A percentile compares a stretch with the other conserved stretches of the same genome.
Evolutionary conservation across 2,329 filamentous ascomycete genomes (phyloP).

Genomic region (Diatrype stigma): DNA sequence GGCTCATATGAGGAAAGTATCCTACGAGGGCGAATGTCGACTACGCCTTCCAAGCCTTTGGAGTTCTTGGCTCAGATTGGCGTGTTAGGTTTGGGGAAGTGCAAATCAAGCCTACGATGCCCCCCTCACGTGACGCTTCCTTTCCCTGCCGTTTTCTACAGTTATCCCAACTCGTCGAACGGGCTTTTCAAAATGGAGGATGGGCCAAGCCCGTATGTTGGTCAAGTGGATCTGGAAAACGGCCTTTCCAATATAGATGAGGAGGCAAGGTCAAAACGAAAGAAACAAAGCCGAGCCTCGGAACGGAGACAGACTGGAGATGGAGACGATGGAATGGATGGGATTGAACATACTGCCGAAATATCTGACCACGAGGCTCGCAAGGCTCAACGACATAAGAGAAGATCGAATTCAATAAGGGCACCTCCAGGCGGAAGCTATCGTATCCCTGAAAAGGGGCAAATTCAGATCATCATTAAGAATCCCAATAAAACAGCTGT

Average conservation of each 20-base stretch:
- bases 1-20: constrained; percentile 98
- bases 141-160: constrained; percentile 95
- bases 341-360: constrained; percentile 12
- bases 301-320: constrained; percentile 33
- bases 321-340: constrained; percentile 24
- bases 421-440: constrained; percentile 85
- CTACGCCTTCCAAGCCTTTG: constrained; percentile 84
- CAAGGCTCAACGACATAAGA: constrained; percentile 38
- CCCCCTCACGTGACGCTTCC: constrained; percentile 86
- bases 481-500: constrained; percentile 98
- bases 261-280: constrained; percentile 43
- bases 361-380: constrained; percentile 28
- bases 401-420: constrained; percentile 55
- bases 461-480: constrained; percentile 95
- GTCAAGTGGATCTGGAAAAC: constrained; percentile 86
- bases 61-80: constrained; percentile 95
- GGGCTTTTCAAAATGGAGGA: constrained; percentile 67
- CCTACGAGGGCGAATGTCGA: constrained; percentile 91
- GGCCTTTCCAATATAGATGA: constrained; percentile 55
- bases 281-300: constrained; percentile 40
- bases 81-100: constrained; percentile 83
- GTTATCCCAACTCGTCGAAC: constrained; percentile 67
- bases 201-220: constrained; percentile 93
- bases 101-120: constrained; percentile 78
- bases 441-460: constrained; percentile 87